Evolutionary conservation across 345 rosid species (phyloP), one percentile per base, ranked within the genome.

Genomic region (Sisymbrium irio): DNA sequence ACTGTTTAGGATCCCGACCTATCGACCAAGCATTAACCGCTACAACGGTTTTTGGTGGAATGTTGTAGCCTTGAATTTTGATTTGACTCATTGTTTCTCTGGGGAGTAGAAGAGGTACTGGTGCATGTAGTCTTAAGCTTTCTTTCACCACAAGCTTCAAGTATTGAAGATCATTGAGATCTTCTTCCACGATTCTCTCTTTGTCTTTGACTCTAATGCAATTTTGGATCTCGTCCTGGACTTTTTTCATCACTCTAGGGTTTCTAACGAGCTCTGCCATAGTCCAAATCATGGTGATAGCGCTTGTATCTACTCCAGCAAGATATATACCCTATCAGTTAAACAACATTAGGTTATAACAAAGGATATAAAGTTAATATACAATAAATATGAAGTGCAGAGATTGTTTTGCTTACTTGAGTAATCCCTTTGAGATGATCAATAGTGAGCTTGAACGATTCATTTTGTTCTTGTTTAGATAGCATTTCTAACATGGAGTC

Each of bases 51-150:
- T 67, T 76, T 76, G 0, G 86, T 77, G 0, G 39, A 18, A 88
- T 78, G 4, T 83, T 69, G 22, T 82, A 85, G 5, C 83, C 86
- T 32, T 65, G 62, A 28, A 88, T 70, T 58, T 79, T 72, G 42
- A 71, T 49, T 2, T 42, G 62, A 1, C 74, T 47, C 36, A 80
- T 14, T 9, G 83, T 18, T 65, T 84, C 79, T 74, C 88, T 77
- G 18, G 87, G 50, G 0, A 81, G 12, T n/a, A 85, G 59, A 3
- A 84, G 67, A 5, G 87, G 83, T 2, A 39, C 79, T 15, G 90
- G 78, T 54, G 88, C 88, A 12, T 81, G 88, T 66, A 88, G 37
- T 32, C 92, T 79, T 14, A 81, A 47, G 11, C 77, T 79, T 77
- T 86, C 93, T 55, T 84, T 86, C 8, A 84, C 67, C 15, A 81